phyloP scores from a whole-genome alignment of 2,329 filamentous ascomycete genomes.

The Trichoderma sp. region DNA sequence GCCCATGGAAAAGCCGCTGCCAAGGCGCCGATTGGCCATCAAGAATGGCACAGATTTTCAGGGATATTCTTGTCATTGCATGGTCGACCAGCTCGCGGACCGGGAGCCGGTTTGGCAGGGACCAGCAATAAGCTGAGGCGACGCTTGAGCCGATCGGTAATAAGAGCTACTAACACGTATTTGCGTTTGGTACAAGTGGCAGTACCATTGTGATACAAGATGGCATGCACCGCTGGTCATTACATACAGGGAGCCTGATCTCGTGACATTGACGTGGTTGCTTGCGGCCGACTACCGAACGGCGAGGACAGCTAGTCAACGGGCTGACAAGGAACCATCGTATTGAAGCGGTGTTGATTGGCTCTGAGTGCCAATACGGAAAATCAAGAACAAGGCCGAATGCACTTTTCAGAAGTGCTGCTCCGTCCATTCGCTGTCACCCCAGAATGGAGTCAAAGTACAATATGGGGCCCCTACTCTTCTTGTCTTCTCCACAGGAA shows the following conservation, averaged over 20 bases:
- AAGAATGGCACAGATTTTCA: constrained; percentile 4
- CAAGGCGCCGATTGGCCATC: constrained; percentile 9
- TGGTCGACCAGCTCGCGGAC: constrained; percentile 1
- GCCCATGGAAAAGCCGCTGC: constrained; percentile 27
- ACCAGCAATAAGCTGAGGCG: constrained; percentile 7
- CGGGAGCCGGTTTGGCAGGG: background rate
- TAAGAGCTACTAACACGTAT: background rate
- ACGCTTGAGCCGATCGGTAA: background rate
- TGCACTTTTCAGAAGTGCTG: background rate
- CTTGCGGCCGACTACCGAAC: constrained; percentile 12
- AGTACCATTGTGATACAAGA: background rate
- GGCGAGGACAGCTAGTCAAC: constrained; percentile 4
- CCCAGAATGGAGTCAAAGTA: background rate
- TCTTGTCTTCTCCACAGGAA: background rate
- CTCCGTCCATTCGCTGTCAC: background rate
- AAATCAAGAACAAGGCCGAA: background rate
- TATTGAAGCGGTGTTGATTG: constrained; percentile 5
- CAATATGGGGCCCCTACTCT: background rate
- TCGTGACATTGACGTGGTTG: constrained; percentile 6
- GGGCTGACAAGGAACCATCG: background rate
- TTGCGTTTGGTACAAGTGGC: background rate
- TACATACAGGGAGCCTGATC: constrained; percentile 10
- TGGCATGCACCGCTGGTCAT: background rate
- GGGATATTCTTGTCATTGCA: background rate
- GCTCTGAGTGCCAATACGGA: background rate